Base-by-base conservation (phyloP, 1,284 basidiomycete genomes). In the Naganishia cerealis region DNA sequence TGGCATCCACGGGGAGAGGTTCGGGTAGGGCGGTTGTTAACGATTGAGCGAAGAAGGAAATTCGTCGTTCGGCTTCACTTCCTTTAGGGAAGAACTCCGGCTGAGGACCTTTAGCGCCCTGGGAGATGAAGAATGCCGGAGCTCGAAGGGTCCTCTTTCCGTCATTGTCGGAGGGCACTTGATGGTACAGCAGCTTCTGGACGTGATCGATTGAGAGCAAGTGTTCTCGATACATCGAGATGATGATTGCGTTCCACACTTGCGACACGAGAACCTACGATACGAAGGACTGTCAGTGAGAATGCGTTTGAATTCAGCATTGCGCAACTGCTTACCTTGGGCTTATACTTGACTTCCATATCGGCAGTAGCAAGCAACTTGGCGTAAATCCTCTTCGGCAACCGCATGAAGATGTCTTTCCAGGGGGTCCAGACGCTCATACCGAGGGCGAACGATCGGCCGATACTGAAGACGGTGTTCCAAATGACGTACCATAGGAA, bases 211-310 rank as follows among this genome's bases (percentile, higher is more conserved):
- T 95, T 58, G 92, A 95, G 48, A 96, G 83, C n/a, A 96, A 79
- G 79, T 96, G 94, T 79, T 96, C 94, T 75, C 94, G 89, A 81
- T 96, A 97, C 94, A 97, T 97, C n/a, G 93, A 96, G 73, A 97
- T 96, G 81, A 97, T 95, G 81, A 97, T 88, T 46, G 94, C 93
- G 78, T 97, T 97, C 94, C 94, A 96, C 70, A 96, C 92, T 81
- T 97, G 94, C 26, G 92, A 95, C 42, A 97, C 94, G 42, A 97
- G 85, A 40, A 97, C 93, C 61, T 63, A 24, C 90, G 91, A 72
- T 13, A 53, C 7, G 10, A 7, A 46, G 15, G 43, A 43, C 13
- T 40, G 36, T 18, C n/a, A 54, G 62, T 52, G 13, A 63, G 10
- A 15, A 61, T 53, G n/a, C n/a, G 21, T 42, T 46, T 36, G 18